Base-by-base conservation (phyloP, 768 basidiomycete genomes). In the Leccinellum albellum region DNA sequence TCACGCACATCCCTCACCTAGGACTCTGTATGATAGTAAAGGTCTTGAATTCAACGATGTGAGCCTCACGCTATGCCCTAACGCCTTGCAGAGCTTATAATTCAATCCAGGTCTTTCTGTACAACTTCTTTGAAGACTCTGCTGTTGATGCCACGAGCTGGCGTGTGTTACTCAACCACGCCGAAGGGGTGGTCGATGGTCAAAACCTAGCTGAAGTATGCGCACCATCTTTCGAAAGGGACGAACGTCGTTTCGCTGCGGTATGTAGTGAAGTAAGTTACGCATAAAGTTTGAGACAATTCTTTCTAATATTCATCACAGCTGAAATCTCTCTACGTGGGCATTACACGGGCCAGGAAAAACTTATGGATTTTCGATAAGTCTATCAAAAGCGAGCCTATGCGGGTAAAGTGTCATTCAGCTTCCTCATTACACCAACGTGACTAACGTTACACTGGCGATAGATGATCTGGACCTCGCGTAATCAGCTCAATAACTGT, bases 101-200 rank as follows among this genome's bases (percentile, higher is more conserved):
- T 31, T 28, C 9, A 21, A 44, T 48, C 0, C 54, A 89, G 87
- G 87, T 91, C 1, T 74, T 91, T 2, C 63, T 90, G 9, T 89
- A 85, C 60, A 84, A 91, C 59, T 89, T 89, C 70, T 91, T 90
- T 61, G 78, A 82, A 26, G 85, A 87, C 60, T 90, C 89, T 0
- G 62, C 64, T 0, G 70, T 80, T 2, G 79, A 78, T 42, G 56
- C 67, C 2, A 68, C 80, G 0, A 83, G 83, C 51, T 89, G 88
- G 88, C 75, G 84, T 10, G 74, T 86, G 1, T 70, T 88, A 5
- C 65, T 85, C 6, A 81, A 82, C 50, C 73, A 68, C 1, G 54
- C 77, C 0, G 66, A 73, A 28, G 65, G 68, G 17, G 50, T 60
- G 21, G 52, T 56, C 28, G 46, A 65, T 21, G 59, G 56, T 1